Conservation (phyloP, 164 flowering plant species). For the Malania oleifera region DNA sequence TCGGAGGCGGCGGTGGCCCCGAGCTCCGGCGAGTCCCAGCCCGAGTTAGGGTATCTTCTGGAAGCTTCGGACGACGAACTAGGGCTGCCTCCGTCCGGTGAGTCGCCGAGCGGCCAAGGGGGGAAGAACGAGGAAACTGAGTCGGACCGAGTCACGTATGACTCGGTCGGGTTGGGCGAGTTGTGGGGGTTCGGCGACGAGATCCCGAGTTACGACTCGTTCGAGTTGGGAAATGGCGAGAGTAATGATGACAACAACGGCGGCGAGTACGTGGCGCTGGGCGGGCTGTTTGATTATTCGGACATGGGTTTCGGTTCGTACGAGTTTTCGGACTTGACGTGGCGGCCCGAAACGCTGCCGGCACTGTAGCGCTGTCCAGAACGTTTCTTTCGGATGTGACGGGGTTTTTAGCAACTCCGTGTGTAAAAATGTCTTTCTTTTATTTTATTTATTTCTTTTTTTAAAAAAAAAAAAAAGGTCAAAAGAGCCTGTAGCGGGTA, state of each 20-base stretch:
- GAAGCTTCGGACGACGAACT: conserved; percentile 84
- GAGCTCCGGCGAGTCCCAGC: conserved; percentile 34
- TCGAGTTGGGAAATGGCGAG: conserved; percentile 29
- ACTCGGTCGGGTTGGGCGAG: conserved; percentile 28
- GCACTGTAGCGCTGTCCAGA: conserved; percentile 18
- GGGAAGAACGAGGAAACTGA: conserved; percentile 10
- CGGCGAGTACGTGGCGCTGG: conserved; percentile 41
- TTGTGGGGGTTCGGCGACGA: conserved; percentile 53
- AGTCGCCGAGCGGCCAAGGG: conserved; percentile 10
- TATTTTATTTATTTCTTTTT: not conserved
- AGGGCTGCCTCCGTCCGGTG: conserved; percentile 69
- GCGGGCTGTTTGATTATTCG: conserved; percentile 44
- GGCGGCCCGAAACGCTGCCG: conserved; percentile 42
- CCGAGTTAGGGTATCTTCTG: conserved; percentile 54
- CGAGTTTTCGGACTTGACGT: conserved; percentile 31
- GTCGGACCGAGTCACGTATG: conserved; percentile 12
- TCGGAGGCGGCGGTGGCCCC: conserved; percentile 7
- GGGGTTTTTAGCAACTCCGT: not conserved
- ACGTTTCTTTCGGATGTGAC: not conserved
- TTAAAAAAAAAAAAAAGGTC: not conserved
- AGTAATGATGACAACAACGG: conserved; percentile 5
- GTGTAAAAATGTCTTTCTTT: conserved; percentile 12
- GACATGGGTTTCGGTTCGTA: conserved; percentile 33
- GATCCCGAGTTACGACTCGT: conserved; percentile 33
- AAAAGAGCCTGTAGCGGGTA: no score